Base-by-base conservation (phyloP, 1,284 basidiomycete species). In the Trametes hirsuta region DNA sequence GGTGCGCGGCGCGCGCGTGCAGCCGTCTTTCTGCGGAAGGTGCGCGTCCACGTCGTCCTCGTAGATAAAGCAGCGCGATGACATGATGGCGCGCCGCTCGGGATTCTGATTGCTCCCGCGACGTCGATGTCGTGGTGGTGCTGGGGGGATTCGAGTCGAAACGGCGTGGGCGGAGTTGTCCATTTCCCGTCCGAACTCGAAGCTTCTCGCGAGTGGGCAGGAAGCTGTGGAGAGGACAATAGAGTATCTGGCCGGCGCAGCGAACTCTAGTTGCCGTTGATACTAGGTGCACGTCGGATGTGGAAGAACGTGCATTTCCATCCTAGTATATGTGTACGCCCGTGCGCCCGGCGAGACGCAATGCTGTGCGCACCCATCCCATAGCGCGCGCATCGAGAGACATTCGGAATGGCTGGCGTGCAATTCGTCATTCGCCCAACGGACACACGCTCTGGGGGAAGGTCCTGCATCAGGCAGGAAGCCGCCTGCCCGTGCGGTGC, bases 51-150 rank as follows among this genome's bases (percentile, higher is more conserved):
- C 37, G 45, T 22, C 30, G 44, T 47, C 47, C 49, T 50, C 11
- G 45, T n/a, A 47, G 49, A 58, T 58, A 52, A 52, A 52, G 47
- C 46, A 22, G 50, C 52, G 35, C 30, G 42, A 52, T 47, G 42
- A 52, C 44, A 46, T 55, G 58, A 55, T 55, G 36, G 53, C 22
- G 36, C n/a, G 30, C 42, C 30, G 30, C 8, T 30, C 5, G 30
- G 30, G 5, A 8, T 50, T 53, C 58, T 59, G 52, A 59, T 50
- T 50, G 53, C 47, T 46, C 40, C 58, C 53, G 42, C 35, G 44
- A 36, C 49, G 40, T 21, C 44, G 35, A 18, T 21, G 18, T 49
- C 47, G 30, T 40, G 15, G 15, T 22, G 21, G 36, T 21, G 35
- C 18, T 37, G 22, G 15, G 2, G 25, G 47, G 35, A 36, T 11